Conservation (phyloP, 2,329 filamentous ascomycete species). For the Calonectria pseudoreteaudii region DNA sequence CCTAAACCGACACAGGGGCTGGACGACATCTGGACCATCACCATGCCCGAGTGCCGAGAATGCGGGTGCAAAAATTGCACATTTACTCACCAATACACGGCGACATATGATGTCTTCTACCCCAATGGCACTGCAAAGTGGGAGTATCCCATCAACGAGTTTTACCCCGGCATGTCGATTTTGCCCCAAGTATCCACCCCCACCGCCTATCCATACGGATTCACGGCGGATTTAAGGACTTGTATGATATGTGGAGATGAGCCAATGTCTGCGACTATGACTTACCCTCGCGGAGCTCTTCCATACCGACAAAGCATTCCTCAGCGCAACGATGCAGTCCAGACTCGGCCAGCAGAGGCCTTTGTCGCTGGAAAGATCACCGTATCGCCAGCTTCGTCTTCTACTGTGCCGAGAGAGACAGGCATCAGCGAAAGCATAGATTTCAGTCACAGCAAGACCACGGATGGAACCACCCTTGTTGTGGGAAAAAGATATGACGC, state of each 20-base stretch:
- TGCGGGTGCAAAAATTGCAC: constrained; percentile 36
- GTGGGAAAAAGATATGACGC: background rate
- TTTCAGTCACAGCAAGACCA: no score
- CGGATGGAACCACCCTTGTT: background rate
- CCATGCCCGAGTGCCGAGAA: constrained; percentile 40
- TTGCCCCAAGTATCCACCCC: constrained; percentile 32
- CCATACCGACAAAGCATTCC: constrained; percentile 33
- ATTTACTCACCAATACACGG: constrained; percentile 40
- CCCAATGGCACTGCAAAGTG: constrained; percentile 31
- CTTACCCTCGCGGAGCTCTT: constrained; percentile 39
- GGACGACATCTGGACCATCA: constrained; percentile 38
- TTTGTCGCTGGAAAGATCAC: background rate
- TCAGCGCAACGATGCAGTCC: background rate
- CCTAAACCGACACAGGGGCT: constrained; percentile 37
- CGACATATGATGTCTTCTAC: constrained; percentile 39
- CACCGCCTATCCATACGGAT: constrained; percentile 38
- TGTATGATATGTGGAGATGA: constrained; percentile 38
- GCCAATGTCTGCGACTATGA: constrained; percentile 39
- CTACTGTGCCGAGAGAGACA: background rate
- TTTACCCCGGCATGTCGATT: constrained; percentile 42
- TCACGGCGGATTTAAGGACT: constrained; percentile 32
- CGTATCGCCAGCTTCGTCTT: background rate
- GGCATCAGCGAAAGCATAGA: background rate
- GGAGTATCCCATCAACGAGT: constrained; percentile 38
- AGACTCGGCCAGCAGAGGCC: background rate